These are phyloP conservation scores for Diaporthe sp. DNA, from an alignment of 2,329 filamentous ascomycete genomes.

Conservation along the genomic window DNA sequence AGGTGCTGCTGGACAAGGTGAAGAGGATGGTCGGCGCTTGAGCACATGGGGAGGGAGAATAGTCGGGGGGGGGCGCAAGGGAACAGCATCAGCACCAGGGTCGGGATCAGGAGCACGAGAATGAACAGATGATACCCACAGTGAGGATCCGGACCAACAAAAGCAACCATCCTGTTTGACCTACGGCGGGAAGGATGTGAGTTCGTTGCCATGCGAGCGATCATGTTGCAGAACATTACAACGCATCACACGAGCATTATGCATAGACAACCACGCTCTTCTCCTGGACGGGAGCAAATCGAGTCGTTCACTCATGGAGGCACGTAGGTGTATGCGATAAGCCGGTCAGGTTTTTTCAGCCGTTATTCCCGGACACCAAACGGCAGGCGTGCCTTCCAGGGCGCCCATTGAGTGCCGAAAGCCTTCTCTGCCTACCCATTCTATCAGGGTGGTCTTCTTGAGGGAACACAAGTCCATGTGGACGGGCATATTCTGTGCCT, in stretches of 20 bases:
- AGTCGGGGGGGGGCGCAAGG: background rate
- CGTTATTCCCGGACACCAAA: background rate
- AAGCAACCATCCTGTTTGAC: background rate
- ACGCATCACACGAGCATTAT: too few relatives aligned
- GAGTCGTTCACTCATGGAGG: too few relatives aligned
- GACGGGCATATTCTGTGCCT: constrained; percentile 6
- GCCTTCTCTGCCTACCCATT: background rate
- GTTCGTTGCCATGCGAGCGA: background rate
- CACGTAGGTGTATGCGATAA: background rate
- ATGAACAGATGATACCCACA: constrained; percentile 1
- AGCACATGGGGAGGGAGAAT: background rate
- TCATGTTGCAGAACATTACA: background rate
- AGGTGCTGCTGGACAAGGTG: constrained; percentile 82
- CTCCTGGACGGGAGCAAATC: too few relatives aligned
- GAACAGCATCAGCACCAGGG: background rate
- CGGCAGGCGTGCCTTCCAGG: background rate
- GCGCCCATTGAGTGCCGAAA: too few relatives aligned
- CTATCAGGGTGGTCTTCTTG: background rate
- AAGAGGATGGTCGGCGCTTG: constrained; percentile 72
- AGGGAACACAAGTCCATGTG: background rate
- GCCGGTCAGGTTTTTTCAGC: background rate
- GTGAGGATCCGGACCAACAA: background rate
- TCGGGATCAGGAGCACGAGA: background rate
- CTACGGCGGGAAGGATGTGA: too few relatives aligned
- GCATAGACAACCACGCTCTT: too few relatives aligned